These are phyloP conservation scores for Fusarium clavum DNA, from an alignment of 2,329 filamentous ascomycete genomes.

Conservation along the genomic window DNA sequence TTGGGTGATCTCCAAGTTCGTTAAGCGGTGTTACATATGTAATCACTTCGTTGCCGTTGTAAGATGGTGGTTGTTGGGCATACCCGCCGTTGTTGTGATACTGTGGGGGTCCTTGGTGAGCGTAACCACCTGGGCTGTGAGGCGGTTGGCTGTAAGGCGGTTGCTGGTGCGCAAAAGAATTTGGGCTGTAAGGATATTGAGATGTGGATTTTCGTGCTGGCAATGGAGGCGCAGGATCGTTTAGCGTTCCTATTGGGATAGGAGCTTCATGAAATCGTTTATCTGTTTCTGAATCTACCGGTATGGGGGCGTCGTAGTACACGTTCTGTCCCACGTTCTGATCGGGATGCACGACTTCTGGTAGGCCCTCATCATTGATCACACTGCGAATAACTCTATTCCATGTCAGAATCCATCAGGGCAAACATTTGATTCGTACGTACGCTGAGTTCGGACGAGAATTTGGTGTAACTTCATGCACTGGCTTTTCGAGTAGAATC, in stretches of 20 bases:
- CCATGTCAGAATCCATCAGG: not conserved
- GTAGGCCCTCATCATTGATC: slow-evolving; percentile 33
- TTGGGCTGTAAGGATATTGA: not conserved
- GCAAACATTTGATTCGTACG: not conserved
- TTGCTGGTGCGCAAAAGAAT: not conserved
- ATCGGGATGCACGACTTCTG: slow-evolving; percentile 31
- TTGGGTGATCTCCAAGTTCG: slow-evolving; percentile 39
- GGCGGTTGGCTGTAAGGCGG: not conserved
- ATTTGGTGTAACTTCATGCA: not conserved
- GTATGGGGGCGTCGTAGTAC: slow-evolving; percentile 34
- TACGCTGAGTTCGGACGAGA: slow-evolving; percentile 5
- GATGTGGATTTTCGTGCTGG: not conserved
- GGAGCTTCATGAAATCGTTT: slow-evolving; percentile 14
- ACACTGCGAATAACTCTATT: slow-evolving; percentile 21
- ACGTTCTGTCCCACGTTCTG: not conserved
- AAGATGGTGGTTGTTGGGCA: slow-evolving; percentile 2
- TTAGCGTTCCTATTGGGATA: slow-evolving; percentile 3
- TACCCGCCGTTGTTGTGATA: not conserved
- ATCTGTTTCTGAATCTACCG: slow-evolving; percentile 31
- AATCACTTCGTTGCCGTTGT: not conserved
- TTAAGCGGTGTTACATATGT: slow-evolving; percentile 37
- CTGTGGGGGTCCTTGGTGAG: not conserved
- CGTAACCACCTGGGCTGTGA: not conserved
- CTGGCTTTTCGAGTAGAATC: not conserved
- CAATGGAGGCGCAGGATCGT: slow-evolving; percentile 7